Base-by-base conservation (phyloP, 805 yeast genomes). In the Myxozyma neglecta region DNA sequence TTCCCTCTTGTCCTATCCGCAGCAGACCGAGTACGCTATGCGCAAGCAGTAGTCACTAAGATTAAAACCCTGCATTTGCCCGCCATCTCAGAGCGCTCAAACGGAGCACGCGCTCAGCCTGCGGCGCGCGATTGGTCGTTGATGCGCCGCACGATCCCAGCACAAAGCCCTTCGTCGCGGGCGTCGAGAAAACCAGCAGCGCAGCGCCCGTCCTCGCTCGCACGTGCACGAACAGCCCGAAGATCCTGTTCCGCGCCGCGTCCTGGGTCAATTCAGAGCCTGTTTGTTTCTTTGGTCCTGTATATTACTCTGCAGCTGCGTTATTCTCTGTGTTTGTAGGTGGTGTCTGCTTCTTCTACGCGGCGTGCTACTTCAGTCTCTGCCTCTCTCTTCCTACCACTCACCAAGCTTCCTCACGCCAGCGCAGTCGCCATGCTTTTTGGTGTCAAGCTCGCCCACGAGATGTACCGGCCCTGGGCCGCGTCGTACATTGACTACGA, bases 401-500 rank as follows among this genome's bases (percentile, higher is more conserved):
- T 29, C 16, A 36, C 29, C 29, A n/a, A 14, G n/a, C 35, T 10
- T 7, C 37, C 51, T 18, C 44, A 14, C 24, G 43, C 11, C 47
- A n/a, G 44, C 36, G 49, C 45, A 43, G 45, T 29, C 57, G 49
- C n/a, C 24, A 91, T 94, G 98, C 76, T 93, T 57, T 93, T 93
- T 72, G 96, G 96, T 56, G 89, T 83, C 54, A 90, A 89, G 72
- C 80, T 93, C 59, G 86, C 87, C 57, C 85, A 84, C 67, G 97
- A 92, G 73, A 84, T 85, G 40, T 90, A 88, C 75, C 85, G 85
- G 50, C 96, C 97, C 1, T 93, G 99, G 99, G 87, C 83, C 73
- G 82, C 88, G 78, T 94, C 94, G 77, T 94, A 94, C 74, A 86
- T 93, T 69, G 83, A 90, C 56, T 93, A 93, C 72, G 97, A 93